Percentiles rank a stretch among this genome's conserved stretches.
These are phyloP conservation scores for Dictyostelium intermedium DNA, from an alignment of 78 protist species.

Conservation along the genomic window DNA sequence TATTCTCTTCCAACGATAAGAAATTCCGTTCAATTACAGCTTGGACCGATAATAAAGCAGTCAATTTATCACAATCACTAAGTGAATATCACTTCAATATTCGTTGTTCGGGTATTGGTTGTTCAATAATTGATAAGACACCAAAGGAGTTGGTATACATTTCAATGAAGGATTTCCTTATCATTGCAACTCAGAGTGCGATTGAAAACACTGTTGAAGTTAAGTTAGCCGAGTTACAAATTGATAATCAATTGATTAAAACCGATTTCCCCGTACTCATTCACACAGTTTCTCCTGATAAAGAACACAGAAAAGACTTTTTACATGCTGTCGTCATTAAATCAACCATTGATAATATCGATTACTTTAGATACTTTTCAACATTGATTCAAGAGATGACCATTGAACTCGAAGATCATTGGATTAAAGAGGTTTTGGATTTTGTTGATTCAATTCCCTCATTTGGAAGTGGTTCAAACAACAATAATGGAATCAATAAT, in stretches of 20 bases:
- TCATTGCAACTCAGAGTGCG: constrained; percentile 7
- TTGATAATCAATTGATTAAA: constrained; percentile 75
- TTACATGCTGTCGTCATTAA: constrained; percentile 56
- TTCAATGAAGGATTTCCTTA: constrained; percentile 44
- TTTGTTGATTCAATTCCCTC: constrained; percentile 30
- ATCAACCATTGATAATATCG: constrained; percentile 59
- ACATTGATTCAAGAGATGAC: constrained; percentile 72
- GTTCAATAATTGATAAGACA: constrained; percentile 50
- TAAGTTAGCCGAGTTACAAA: constrained; percentile 59
- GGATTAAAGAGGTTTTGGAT: constrained; percentile 51
- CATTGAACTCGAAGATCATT: constrained; percentile 75
- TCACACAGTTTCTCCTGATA: not conserved
- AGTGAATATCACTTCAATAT: constrained; percentile 46
- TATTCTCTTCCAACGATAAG: not conserved
- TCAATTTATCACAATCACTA: not conserved
- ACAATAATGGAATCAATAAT: not conserved
- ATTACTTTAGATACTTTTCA: constrained; percentile 79
- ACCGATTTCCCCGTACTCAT: constrained; percentile 76
- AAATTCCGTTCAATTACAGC: not conserved
- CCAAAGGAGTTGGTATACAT: constrained; percentile 65
- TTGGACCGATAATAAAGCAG: not conserved
- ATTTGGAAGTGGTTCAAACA: not conserved
- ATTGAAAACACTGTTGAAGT: constrained; percentile 42
- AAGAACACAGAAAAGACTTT: constrained; percentile 48
- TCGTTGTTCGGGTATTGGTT: constrained; percentile 53